Evolutionary conservation across 2,329 filamentous ascomycete genomes (phyloP).

Genomic region (Arthrinium puccinioides): DNA sequence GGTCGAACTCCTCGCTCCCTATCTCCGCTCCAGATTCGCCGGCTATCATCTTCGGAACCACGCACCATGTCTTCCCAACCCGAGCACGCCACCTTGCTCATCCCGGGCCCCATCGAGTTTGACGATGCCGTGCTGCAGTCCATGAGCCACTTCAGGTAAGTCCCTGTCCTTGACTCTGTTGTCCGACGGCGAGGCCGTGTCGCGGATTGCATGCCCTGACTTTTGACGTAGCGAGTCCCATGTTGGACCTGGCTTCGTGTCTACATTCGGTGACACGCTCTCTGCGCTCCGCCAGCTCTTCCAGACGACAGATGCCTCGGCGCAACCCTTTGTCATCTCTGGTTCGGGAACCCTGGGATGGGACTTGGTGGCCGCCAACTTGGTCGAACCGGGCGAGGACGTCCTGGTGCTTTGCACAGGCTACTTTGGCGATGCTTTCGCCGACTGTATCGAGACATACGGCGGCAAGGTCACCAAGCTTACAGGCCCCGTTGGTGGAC

Average conservation of each 20-base stretch:
- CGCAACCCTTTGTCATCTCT: constrained; percentile 89
- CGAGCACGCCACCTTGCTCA: constrained; percentile 69
- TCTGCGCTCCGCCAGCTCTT: constrained; percentile 87
- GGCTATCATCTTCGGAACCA: constrained; percentile 18
- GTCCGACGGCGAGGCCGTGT: not conserved
- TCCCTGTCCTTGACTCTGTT: constrained; percentile 2
- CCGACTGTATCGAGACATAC: constrained; percentile 85
- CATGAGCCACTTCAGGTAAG: constrained; percentile 88
- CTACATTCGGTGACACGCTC: constrained; percentile 83
- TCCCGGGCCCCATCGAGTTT: constrained; percentile 96
- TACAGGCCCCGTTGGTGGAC: constrained; percentile 79
- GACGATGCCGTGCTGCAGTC: constrained; percentile 93
- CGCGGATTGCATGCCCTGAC: not conserved
- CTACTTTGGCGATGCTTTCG: constrained; percentile 95
- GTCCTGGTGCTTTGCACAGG: constrained; percentile 91
- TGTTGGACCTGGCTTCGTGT: constrained; percentile 82
- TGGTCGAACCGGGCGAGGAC: constrained; percentile 82
- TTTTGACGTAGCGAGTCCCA: constrained; percentile 70
- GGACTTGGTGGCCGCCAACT: constrained; percentile 92
- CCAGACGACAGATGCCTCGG: constrained; percentile 72
- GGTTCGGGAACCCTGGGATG: constrained; percentile 94
- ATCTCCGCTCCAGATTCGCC: constrained; percentile 19
- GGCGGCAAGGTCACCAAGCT: constrained; percentile 85
- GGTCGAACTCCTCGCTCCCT: constrained; percentile 18
- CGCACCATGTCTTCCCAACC: constrained; percentile 54